A percentile compares a stretch with the other conserved stretches of the same genome.
These are phyloP conservation scores for Boechera stricta DNA, from an alignment of 345 rosid species.

Conservation along the genomic window DNA sequence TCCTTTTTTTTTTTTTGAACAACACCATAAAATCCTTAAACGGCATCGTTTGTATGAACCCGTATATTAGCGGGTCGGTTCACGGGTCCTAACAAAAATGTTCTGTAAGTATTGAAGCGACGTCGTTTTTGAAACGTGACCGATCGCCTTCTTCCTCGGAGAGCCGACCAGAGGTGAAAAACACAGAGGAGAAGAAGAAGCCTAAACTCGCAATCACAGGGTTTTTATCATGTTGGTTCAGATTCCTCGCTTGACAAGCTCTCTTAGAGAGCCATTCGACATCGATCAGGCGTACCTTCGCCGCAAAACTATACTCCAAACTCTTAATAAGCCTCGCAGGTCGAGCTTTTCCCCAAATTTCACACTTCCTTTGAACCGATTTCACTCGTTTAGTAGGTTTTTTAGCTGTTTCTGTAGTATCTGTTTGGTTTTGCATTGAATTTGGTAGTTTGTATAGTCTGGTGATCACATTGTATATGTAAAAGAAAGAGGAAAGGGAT, in stretches of 20 bases:
- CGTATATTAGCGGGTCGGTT: constrained; percentile 23
- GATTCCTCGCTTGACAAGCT: constrained; percentile 83
- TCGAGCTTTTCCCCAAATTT: constrained; percentile 26
- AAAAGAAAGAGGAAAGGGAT: background rate
- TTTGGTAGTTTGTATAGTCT: constrained; percentile 30
- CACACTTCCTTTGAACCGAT: background rate
- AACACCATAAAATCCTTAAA: background rate
- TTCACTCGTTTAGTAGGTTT: constrained; percentile 17
- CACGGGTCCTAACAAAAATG: constrained; percentile 22
- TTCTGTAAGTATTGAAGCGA: background rate
- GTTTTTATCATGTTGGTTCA: constrained; percentile 61
- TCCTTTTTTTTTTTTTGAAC: too few species aligned
- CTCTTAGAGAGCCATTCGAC: constrained; percentile 87
- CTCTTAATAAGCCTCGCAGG: constrained; percentile 61
- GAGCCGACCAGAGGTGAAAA: constrained; percentile 8
- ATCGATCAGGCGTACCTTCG: constrained; percentile 85
- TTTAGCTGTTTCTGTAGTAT: constrained; percentile 1
- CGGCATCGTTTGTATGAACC: background rate
- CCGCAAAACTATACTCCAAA: constrained; percentile 70
- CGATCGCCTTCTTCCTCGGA: constrained; percentile 28
- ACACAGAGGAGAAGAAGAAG: constrained; percentile 6
- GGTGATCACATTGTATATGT: constrained; percentile 17
- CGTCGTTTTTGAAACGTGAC: constrained; percentile 16
- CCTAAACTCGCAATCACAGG: constrained; percentile 29
- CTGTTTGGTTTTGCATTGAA: constrained; percentile 3